Evolutionary conservation across 1,139 yeast genomes (phyloP), one percentile per base, ranked within the genome.

Genomic region (Magnusiomyces suaveolens): DNA sequence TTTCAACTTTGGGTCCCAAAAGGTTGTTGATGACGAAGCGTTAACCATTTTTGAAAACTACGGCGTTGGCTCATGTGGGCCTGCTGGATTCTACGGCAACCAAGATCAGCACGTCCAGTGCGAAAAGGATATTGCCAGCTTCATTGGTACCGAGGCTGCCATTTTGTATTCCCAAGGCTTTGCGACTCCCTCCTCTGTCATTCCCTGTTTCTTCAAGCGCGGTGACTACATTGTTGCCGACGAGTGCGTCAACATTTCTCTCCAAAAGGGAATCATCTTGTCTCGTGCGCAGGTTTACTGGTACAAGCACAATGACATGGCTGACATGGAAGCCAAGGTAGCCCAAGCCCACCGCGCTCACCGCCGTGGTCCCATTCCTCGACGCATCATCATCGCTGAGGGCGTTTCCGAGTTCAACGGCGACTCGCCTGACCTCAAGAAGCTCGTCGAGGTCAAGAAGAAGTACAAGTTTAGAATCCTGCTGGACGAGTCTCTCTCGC

Each of bases 1-100:
- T 16, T 71, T 78, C 59, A 87, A 88, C 66, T 75, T 89, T 64
- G 75, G 88, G 63, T 77, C 79, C 48, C 72, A 78, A 62, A 69
- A 71, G 20, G 67, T 60, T 20, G 74, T 89, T 43, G 74, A 74
- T 56, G 69, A 74, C n/a, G 78, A 75, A 20, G 89, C 92, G 3
- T 75, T 78, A 56, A 68, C 73, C 32, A 77, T 82, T 33, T 82
- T 92, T 58, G 74, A 75, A 50, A 75, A 76, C 55, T 82, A 86
- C 56, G 99, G 99, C 65, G 97, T 92, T 52, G 98, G 99, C 60
- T 94, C 97, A 0, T 92, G 99, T 75, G 97, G 97, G 32, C 97
- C 99, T 1, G 96, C 97, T 46, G 95, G 95, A 57, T 92, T 92
- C 64, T 92, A 90, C 69, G 99, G 98, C 58, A 86, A 92, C 60